Base-by-base conservation (phyloP, 208 protist genomes). In the Herpetomonas tarakana region DNA sequence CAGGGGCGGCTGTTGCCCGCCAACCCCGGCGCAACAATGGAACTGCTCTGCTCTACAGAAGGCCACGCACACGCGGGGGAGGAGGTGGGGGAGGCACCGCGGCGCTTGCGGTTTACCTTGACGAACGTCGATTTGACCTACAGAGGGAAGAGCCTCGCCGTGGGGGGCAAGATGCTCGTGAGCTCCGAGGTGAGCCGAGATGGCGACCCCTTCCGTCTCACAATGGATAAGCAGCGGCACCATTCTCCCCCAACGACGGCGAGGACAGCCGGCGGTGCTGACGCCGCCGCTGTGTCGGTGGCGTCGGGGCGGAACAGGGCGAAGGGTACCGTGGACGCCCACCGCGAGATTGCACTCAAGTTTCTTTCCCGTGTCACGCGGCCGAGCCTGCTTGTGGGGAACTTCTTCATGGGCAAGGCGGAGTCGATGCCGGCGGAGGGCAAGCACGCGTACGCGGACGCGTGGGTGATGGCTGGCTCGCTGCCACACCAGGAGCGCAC, bases 81-180 rank as follows among this genome's bases (percentile, higher is more conserved):
- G 6, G 7, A 62, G 16, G 21, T 22, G 7, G 11, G 35, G 18
- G 19, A 12, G 57, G 35, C 27, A 49, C 56, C 21, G 7, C 53
- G 22, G 28, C 47, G 41, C 31, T 3, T 7, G 22, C 62, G 70
- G 18, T 72, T 71, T 46, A 65, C 73, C 14, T 49, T 93, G 24
- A 85, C 78, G 7, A 81, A 71, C 11, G 57, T 93, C 0, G 87
- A 93, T 52, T 74, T 91, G n/a, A 81, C 78, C 6, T 93, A 91
- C 59, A 80, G 87, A 4, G 87, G 87, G 21, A 93, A 91, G 68
- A 91, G 83, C 49, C 62, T 93, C 28, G 71, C 68, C 2, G 54
- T 77, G 9, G 68, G 66, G 19, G 64, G 72, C 14, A 47, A 50
- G 35, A 51, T 74, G 11, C 57, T 90, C 18, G 58, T 71, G 6